These are phyloP conservation scores for Parachaetomium inaequale DNA, from an alignment of 495 filamentous ascomycete genomes.

Conservation along the genomic window DNA sequence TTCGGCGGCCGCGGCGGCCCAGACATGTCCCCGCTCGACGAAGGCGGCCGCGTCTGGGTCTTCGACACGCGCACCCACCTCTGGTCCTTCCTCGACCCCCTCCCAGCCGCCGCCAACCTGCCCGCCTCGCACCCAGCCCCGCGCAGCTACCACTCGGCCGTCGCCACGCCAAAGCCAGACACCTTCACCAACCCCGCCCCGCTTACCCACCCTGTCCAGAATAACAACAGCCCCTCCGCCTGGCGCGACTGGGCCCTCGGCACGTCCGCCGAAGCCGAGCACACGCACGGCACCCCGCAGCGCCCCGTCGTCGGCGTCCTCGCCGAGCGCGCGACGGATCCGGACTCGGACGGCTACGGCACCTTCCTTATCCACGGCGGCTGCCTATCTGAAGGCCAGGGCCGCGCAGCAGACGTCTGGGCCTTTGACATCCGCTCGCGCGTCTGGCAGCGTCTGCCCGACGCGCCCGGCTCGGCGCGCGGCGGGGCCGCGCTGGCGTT, in stretches of 20 bases:
- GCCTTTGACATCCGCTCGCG: constrained; percentile 58
- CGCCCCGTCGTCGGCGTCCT: constrained; percentile 46
- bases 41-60: constrained; percentile 63
- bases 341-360: constrained; percentile 48
- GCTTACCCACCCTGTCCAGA: constrained; percentile 12
- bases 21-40: constrained; percentile 49
- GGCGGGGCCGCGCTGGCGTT: constrained; percentile 63
- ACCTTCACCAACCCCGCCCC: constrained; percentile 25
- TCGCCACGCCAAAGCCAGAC: constrained; percentile 47
- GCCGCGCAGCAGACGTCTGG: constrained; percentile 58
- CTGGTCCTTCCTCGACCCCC: constrained; percentile 55
- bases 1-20: constrained; percentile 56
- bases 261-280: constrained; percentile 37
- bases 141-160: constrained; percentile 47
- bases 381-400: constrained; percentile 45
- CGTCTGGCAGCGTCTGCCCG: constrained; percentile 59
- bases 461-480: constrained; percentile 57
- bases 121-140: constrained; percentile 30
- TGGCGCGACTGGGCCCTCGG: constrained; percentile 46
- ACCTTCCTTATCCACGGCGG: constrained; percentile 71
- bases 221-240: constrained; percentile 16
- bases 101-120: constrained; percentile 31
- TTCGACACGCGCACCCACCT: constrained; percentile 55
- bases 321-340: constrained; percentile 44
- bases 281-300: constrained; percentile 43